These are phyloP conservation scores for Santalum album DNA, from an alignment of 164 flowering plant genomes.

Conservation along the genomic window DNA sequence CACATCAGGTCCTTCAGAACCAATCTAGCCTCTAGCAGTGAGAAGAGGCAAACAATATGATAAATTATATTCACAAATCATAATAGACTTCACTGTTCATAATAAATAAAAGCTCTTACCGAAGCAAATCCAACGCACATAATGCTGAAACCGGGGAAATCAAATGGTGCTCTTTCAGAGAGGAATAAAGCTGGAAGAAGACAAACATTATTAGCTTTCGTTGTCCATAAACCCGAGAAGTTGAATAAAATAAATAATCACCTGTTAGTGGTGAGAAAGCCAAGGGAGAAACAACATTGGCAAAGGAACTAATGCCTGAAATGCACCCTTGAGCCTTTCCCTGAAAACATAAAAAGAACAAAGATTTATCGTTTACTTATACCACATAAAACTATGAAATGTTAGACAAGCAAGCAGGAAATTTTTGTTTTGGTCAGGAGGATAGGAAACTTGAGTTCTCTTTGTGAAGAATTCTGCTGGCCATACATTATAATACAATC, in stretches of 20 bases:
- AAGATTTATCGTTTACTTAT: too few species aligned
- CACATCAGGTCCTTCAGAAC: too few species aligned
- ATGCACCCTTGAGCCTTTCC: slow-evolving; percentile 64
- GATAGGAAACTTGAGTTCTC: too few species aligned
- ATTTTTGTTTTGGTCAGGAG: too few species aligned
- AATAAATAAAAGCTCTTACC: background rate
- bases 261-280: slow-evolving; percentile 33
- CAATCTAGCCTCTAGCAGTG: too few species aligned
- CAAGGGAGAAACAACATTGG: slow-evolving; percentile 42
- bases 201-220: slow-evolving; percentile 1
- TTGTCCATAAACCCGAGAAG: background rate
- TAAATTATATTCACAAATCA: too few species aligned
- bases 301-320: slow-evolving; percentile 45
- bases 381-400: too few species aligned
- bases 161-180: slow-evolving; percentile 50
- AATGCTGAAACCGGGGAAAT: slow-evolving; percentile 47
- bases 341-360: slow-evolving; percentile 13
- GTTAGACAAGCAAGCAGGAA: background rate
- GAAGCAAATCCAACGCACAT: slow-evolving; percentile 1
- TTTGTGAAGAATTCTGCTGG: too few species aligned
- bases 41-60: too few species aligned
- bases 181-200: slow-evolving; percentile 44
- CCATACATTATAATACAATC: too few species aligned
- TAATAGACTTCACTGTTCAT: too few species aligned
- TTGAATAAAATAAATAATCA: background rate